Evolutionary conservation across 2,329 filamentous ascomycete species (phyloP).

Genomic region (Diaporthe nobilis): DNA sequence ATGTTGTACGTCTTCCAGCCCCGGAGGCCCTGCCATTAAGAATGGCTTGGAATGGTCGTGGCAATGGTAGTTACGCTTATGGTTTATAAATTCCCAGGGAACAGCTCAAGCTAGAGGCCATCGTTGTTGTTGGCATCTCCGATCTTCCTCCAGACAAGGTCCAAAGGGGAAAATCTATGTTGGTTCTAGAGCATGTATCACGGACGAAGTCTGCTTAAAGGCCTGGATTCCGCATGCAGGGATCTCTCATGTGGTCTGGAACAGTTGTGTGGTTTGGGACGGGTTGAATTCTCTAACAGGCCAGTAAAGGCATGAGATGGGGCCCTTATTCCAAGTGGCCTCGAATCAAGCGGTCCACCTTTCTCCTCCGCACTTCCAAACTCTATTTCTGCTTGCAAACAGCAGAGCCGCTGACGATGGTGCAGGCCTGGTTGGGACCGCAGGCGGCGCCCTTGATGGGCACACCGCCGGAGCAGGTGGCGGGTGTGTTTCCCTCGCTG

Average conservation of each 20-base stretch:
- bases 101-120: background rate
- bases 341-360: background rate
- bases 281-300: constrained; percentile 14
- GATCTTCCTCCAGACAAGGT: background rate
- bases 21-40: too few species aligned
- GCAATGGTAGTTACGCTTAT: too few species aligned
- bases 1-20: too few species aligned
- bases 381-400: constrained; percentile 1
- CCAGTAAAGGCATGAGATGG: background rate
- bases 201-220: too few species aligned
- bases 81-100: background rate
- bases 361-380: background rate
- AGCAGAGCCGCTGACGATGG: background rate
- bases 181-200: background rate
- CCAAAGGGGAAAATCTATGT: too few species aligned
- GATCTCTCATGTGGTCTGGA: background rate
- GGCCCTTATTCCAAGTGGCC: background rate
- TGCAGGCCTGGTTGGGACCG: background rate
- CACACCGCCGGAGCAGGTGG: constrained; percentile 5
- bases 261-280: background rate
- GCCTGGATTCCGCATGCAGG: background rate
- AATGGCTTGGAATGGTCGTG: accelerated
- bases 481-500: constrained; percentile 12
- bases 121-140: background rate
- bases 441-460: background rate